Evolutionary conservation across 2,329 filamentous ascomycete genomes (phyloP).

Genomic region (Parafenestella ontariensis): DNA sequence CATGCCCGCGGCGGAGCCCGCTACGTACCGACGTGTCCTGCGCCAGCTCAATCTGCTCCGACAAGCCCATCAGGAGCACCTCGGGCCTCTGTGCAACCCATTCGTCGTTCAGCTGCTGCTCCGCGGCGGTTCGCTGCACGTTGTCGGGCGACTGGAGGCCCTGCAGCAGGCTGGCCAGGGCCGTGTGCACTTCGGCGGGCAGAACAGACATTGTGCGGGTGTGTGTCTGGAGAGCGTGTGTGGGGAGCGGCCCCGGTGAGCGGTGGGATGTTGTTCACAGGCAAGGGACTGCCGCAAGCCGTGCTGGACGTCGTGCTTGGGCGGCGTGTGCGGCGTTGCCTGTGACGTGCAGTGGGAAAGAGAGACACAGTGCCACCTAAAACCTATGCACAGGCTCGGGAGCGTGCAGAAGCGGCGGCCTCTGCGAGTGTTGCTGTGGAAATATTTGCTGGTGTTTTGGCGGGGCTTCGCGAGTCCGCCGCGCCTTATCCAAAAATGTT

Average conservation of each 20-base stretch:
- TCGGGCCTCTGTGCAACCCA: conserved; percentile 86
- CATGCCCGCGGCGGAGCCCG: neutral
- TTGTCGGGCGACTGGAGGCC: conserved; percentile 93
- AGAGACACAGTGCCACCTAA: neutral
- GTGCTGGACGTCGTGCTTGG: neutral
- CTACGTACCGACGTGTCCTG: conserved; percentile 71
- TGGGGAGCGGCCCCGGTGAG: conserved; percentile 29
- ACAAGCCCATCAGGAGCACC: conserved; percentile 89
- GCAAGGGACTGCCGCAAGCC: too few relatives aligned
- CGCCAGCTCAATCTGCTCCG: conserved; percentile 86
- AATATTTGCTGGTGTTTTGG: conserved; percentile 25
- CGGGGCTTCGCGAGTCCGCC: conserved; percentile 22
- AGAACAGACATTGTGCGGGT: conserved; percentile 77
- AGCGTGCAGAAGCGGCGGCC: conserved; percentile 5
- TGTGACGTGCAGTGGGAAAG: conserved; percentile 11
- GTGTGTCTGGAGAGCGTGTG: conserved; percentile 13
- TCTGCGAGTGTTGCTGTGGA: conserved; percentile 18
- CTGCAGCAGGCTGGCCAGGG: conserved; percentile 84
- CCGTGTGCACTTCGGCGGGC: conserved; percentile 80
- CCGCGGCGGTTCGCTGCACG: conserved; percentile 79
- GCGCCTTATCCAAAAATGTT: conserved; percentile 18
- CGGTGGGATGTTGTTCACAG: conserved; percentile 12
- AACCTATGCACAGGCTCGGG: neutral
- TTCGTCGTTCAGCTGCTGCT: conserved; percentile 88
- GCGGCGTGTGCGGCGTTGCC: neutral